phyloP scores from a whole-genome alignment of 2,329 filamentous ascomycete species.

The Fonsecaea monophora region DNA sequence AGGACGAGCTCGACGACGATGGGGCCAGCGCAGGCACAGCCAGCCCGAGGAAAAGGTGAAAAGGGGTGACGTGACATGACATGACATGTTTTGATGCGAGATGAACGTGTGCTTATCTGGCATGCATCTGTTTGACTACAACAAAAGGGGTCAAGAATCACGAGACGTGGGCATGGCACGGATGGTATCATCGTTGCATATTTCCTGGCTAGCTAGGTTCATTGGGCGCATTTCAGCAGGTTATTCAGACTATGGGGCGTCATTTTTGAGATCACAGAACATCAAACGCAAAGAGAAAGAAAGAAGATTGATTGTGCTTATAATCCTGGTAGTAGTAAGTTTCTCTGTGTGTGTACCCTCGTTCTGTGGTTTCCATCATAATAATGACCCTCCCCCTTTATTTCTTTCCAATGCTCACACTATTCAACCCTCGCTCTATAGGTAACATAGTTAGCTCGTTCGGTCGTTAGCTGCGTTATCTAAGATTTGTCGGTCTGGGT shows the following conservation, averaged over 20 bases:
- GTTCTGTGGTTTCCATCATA: too few species aligned
- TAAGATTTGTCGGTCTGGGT: too few species aligned
- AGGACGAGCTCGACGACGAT: conserved; percentile 52
- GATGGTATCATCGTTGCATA: not conserved
- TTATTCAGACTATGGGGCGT: not conserved
- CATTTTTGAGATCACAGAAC: too few species aligned
- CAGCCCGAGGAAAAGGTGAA: conserved; percentile 36
- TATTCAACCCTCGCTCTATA: too few species aligned
- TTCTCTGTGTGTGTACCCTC: too few species aligned
- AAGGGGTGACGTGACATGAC: conserved; percentile 7
- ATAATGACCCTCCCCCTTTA: too few species aligned
- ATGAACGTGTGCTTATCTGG: not conserved
- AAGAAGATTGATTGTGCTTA: too few species aligned
- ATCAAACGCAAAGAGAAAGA: too few species aligned
- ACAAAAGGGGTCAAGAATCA: not conserved
- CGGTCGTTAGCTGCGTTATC: too few species aligned
- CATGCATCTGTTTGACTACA: not conserved
- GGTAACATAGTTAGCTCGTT: too few species aligned
- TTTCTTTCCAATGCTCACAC: too few species aligned
- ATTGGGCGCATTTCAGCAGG: not conserved
- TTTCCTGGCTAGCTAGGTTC: not conserved
- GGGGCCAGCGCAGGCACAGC: conserved; percentile 35
- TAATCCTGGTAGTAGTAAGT: too few species aligned
- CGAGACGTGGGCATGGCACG: not conserved
- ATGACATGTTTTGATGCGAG: not conserved